Base-by-base conservation (phyloP, 148 eudicot genomes). In the Amaranthus hypochondriacus region DNA sequence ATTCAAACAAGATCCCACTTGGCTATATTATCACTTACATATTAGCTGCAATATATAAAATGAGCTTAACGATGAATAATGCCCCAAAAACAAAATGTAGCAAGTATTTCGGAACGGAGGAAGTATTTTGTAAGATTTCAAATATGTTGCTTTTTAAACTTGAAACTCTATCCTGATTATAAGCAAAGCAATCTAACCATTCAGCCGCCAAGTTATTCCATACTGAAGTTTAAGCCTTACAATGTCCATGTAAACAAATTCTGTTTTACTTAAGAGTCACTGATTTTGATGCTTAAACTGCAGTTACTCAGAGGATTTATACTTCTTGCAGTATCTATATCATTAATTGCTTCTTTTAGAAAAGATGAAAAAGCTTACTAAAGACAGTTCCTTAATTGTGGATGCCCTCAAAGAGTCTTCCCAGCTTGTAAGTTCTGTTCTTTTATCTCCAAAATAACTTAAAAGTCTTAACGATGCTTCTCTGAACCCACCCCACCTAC, bases 341-440 rank as follows among this genome's bases (percentile, higher is more conserved):
- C 87, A 3, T 80, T 92, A 68, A 83, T 94, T 79, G 87, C 92
- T 63, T 88, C 98, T 73, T 94, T 94, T 68, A 88, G 82, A 80
- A 80, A 89, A 87, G 81, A 78, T 90, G 89, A 91, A 87, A 86
- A 90, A 80, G 81, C 92, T 94, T 65, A 81, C 91, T 7, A 84
- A 79, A 68, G 93, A 91, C 70, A 77, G 50, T 47, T 82, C 96
- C 46, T 46, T 86, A 7, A 82, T 94, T 51, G 87, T 83, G 72
- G 89, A 86, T 66, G 92, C 98, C 13, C 88, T 94, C 15, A 86
- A 80, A 84, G 86, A 89, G 47, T 94, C 98, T 83, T 79, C 93
- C 62, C 80, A 76, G 63, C 96, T 94, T 82, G 98, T 94, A 86
- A 88, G 94, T 69, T 60, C 18, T 71, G 15, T 68, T 68, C 63